A percentile compares a stretch with the other conserved stretches of the same genome.
Conservation (phyloP, 2,329 filamentous ascomycete species). For the Fusarium sublunatum region DNA sequence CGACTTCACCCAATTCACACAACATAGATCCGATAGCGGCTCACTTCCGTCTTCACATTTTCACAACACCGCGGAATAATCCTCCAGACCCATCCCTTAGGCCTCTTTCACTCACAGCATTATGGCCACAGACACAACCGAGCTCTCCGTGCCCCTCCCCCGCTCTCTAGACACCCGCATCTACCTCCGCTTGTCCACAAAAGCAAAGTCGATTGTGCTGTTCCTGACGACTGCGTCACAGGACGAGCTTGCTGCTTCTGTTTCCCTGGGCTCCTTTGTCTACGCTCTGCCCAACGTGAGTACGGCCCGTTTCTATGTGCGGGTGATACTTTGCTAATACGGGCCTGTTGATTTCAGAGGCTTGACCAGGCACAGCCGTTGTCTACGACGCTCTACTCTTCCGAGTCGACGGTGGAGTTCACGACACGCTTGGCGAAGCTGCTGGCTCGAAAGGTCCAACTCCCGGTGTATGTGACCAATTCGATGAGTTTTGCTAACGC, state of each 20-base stretch:
- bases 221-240: slow-evolving; percentile 69
- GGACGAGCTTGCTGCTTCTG: slow-evolving; percentile 61
- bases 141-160: slow-evolving; percentile 71
- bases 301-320: slow-evolving; percentile 22
- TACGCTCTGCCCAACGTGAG: slow-evolving; percentile 91
- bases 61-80: neutral
- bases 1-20: slow-evolving; percentile 1
- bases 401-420: slow-evolving; percentile 84
- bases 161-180: slow-evolving; percentile 70
- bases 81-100: neutral
- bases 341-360: slow-evolving; percentile 51
- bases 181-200: slow-evolving; percentile 68
- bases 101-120: neutral
- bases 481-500: slow-evolving; percentile 81
- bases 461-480: slow-evolving; percentile 90
- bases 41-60: neutral
- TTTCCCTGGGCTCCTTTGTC: slow-evolving; percentile 86
- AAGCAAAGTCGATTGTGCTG: slow-evolving; percentile 68
- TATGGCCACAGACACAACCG: slow-evolving; percentile 45
- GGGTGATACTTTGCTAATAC: slow-evolving; percentile 25
- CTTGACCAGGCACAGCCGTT: slow-evolving; percentile 71
- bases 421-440: slow-evolving; percentile 86
- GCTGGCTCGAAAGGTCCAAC: slow-evolving; percentile 75
- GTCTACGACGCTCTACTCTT: slow-evolving; percentile 81
- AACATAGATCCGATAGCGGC: neutral